Base-by-base conservation (phyloP, 129 eudicot genomes). In the Solidago caesia region DNA sequence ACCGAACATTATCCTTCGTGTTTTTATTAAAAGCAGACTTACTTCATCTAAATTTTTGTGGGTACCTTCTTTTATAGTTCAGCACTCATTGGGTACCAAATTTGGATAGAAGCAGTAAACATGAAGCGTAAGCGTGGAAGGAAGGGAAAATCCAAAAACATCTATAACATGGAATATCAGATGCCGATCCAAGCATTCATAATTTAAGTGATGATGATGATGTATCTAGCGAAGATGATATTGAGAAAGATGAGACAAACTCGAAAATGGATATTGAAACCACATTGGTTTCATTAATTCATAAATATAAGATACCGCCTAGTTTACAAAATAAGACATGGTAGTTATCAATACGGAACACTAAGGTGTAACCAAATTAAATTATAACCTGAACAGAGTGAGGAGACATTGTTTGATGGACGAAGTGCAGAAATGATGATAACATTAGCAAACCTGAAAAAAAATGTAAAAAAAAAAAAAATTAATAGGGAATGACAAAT, bases 41-140 rank as follows among this genome's bases (percentile, higher is more conserved):
- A 53, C 59, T 21, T 53, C 11, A 15, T 53, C 7, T 14, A 14
- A 53, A 1, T 4, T 53, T 14, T 53, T 53, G 6, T 15, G 21
- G 60, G 9, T 56, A 56, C 27, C 61, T n/a, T 51, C 10, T 39
- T 43, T 55, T 44, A 76, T 44, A 67, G 44, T 44, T 1, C 64
- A 26, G 10, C 25, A 44, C 16, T 13, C 53, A 7, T 44, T 55
- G 15, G 39, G 53, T 56, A 33, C 55, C 27, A 42, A 27, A n/a
- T 76, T 52, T 62, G 56, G 29, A 42, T 71, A 64, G n/a, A 63
- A 16, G 11, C 45, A 27, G 3, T 55, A 55, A 81, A 15, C 71
- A 91, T 91, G 97, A 91, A 91, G 79, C 89, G 96, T 21, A 86
- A 73, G 81, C 96, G 96, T 69, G 92, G 92, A 64, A 85, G 85